Percentiles rank a stretch among this genome's conserved stretches.
Conservation (phyloP, 768 basidiomycete species). For the Lentinula edodes region DNA sequence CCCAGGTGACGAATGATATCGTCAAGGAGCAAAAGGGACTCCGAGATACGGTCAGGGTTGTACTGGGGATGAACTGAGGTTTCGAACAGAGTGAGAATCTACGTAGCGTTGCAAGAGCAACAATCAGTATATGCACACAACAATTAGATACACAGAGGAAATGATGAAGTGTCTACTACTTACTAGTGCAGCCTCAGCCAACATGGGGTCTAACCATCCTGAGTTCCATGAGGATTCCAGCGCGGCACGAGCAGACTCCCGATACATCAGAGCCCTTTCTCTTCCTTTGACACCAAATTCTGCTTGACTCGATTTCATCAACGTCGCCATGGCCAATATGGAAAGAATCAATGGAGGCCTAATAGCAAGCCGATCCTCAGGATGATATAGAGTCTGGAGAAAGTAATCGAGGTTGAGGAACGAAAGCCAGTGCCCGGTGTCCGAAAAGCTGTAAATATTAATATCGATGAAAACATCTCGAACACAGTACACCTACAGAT, state of each 20-base stretch:
- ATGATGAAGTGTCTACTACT: constrained; percentile 14
- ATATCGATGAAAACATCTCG: not conserved
- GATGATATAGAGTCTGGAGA: constrained; percentile 43
- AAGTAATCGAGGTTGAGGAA: constrained; percentile 61
- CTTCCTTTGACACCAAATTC: constrained; percentile 53
- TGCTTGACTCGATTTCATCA: constrained; percentile 69
- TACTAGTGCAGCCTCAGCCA: constrained; percentile 73
- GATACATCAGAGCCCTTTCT: constrained; percentile 49
- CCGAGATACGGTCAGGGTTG: constrained; percentile 45
- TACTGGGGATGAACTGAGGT: constrained; percentile 67
- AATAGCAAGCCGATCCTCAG: constrained; percentile 47
- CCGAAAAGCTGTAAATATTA: constrained; percentile 42
- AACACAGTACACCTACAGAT: constrained; percentile 35
- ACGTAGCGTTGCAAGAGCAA: not conserved
- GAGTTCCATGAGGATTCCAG: constrained; percentile 46
- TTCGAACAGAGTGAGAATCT: constrained; percentile 79
- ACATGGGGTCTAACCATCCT: constrained; percentile 52
- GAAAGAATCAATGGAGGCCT: constrained; percentile 71
- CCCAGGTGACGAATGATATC: constrained; percentile 51
- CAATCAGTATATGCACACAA: too few species aligned
- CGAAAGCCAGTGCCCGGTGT: constrained; percentile 61
- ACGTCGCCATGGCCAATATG: constrained; percentile 60
- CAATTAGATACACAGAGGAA: not conserved
- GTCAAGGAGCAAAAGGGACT: constrained; percentile 56
- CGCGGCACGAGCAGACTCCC: constrained; percentile 49